These are phyloP conservation scores for Globisporangium nunn DNA, from an alignment of 352 stramenopile species.

Conservation along the genomic window DNA sequence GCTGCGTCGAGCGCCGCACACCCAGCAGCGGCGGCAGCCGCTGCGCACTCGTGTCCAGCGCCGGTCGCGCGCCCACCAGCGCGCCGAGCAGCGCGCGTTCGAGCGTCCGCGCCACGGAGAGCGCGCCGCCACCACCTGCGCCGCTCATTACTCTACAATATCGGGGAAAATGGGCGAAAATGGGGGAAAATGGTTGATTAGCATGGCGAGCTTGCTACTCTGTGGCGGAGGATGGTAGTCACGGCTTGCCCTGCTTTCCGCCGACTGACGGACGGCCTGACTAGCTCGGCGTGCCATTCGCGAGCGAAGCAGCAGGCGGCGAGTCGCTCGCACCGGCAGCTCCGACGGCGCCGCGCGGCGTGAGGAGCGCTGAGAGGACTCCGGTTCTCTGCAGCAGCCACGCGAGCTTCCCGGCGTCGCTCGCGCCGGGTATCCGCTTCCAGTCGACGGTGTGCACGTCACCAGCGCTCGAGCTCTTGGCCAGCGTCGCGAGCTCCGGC, in stretches of 20 bases:
- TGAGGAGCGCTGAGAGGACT: conserved; percentile 30
- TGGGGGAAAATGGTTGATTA: not conserved
- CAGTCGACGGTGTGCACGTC: conserved; percentile 66
- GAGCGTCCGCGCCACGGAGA: conserved; percentile 49
- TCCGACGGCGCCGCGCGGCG: not conserved
- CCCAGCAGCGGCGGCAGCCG: conserved; percentile 33
- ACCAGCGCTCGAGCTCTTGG: conserved; percentile 32
- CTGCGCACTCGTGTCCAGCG: conserved; percentile 15
- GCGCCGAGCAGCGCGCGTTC: conserved; percentile 35
- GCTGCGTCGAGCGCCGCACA: conserved; percentile 60
- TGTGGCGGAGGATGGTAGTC: too few relatives aligned
- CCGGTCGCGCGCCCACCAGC: conserved; percentile 27
- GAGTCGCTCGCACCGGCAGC: not conserved
- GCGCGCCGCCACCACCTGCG: conserved; percentile 6
- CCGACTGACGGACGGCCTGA: too few relatives aligned
- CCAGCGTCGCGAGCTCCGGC: conserved; percentile 19
- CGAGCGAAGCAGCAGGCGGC: not conserved
- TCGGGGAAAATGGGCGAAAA: not conserved
- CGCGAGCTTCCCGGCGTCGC: conserved; percentile 56
- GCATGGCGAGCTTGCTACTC: not conserved
- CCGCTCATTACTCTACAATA: conserved; percentile 8
- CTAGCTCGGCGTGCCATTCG: not conserved
- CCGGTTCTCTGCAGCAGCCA: conserved; percentile 71
- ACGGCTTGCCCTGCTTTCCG: too few relatives aligned
- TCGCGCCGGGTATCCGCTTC: conserved; percentile 70